Conservation (phyloP, 192 early-diverging fungal genomes). For the Rhizophagus sp. region DNA sequence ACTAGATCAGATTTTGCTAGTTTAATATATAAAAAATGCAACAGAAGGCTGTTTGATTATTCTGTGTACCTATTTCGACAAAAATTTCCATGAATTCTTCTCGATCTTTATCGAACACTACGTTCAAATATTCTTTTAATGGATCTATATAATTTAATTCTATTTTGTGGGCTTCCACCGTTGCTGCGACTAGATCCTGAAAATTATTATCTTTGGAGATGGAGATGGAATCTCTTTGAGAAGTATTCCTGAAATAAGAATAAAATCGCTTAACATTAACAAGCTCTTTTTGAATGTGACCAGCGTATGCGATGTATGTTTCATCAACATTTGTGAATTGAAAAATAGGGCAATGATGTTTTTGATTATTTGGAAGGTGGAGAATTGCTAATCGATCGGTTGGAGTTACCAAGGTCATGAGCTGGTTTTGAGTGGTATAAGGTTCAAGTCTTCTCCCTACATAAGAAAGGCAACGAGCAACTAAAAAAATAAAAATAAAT, state of each 20-base stretch:
- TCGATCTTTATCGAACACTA: slow-evolving; percentile 3
- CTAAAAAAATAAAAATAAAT: not conserved
- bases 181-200: not conserved
- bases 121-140: slow-evolving; percentile 26
- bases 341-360: not conserved
- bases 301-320: slow-evolving; percentile 9
- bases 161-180: not conserved
- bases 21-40: not conserved
- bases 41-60: not conserved
- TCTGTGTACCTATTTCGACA: not conserved
- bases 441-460: slow-evolving; percentile 10
- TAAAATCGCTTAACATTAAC: slow-evolving; percentile 5
- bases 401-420: not conserved
- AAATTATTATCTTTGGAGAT: not conserved
- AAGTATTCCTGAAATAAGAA: not conserved
- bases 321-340: not conserved
- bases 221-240: not conserved
- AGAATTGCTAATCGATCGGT: not conserved
- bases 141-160: slow-evolving; percentile 25
- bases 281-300: slow-evolving; percentile 8
- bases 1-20: not conserved
- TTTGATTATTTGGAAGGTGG: slow-evolving; percentile 2
- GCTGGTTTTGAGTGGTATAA: slow-evolving; percentile 19
- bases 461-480: slow-evolving; percentile 17
- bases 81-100: slow-evolving; percentile 16